phyloP scores from a whole-genome alignment of 2,329 filamentous ascomycete genomes.

The Tolypocladium album region DNA sequence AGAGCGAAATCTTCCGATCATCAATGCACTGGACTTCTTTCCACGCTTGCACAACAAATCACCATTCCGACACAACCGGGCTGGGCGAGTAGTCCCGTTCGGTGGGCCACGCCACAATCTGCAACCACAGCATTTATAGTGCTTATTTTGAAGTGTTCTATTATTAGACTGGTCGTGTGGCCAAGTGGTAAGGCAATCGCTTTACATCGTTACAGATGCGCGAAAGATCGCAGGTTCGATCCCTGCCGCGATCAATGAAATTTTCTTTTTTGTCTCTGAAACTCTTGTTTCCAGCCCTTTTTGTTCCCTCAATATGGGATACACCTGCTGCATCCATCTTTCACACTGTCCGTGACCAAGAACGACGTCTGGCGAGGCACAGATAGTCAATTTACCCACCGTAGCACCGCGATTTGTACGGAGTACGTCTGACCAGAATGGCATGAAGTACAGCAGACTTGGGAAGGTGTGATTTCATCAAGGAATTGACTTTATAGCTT shows the following conservation, averaged over 20 bases:
- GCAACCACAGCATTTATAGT: not conserved
- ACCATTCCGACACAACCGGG: too few relatives aligned
- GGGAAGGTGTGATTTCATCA: too few relatives aligned
- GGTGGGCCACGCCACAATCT: too few relatives aligned
- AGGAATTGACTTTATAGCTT: too few relatives aligned
- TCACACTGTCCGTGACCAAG: too few relatives aligned
- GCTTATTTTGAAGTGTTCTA: not conserved
- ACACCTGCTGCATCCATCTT: not conserved
- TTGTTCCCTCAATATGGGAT: not conserved
- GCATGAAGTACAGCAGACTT: too few relatives aligned
- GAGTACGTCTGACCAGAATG: too few relatives aligned
- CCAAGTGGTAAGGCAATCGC: conserved; percentile 2
- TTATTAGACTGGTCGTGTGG: conserved; percentile 5
- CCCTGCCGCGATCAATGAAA: conserved; percentile 27
- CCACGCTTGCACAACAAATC: conserved; percentile 19
- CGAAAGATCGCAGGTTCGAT: conserved; percentile 34
- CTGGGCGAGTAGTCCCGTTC: too few relatives aligned
- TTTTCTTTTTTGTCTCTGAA: not conserved
- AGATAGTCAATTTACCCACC: too few relatives aligned
- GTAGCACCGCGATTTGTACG: too few relatives aligned
- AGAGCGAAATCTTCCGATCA: conserved; percentile 1
- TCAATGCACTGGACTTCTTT: conserved; percentile 22
- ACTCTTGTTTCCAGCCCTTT: not conserved
- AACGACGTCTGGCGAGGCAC: too few relatives aligned
- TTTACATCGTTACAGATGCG: conserved; percentile 7